phyloP scores from a whole-genome alignment of 164 flowering plant genomes.

The Taxillus chinensis region DNA sequence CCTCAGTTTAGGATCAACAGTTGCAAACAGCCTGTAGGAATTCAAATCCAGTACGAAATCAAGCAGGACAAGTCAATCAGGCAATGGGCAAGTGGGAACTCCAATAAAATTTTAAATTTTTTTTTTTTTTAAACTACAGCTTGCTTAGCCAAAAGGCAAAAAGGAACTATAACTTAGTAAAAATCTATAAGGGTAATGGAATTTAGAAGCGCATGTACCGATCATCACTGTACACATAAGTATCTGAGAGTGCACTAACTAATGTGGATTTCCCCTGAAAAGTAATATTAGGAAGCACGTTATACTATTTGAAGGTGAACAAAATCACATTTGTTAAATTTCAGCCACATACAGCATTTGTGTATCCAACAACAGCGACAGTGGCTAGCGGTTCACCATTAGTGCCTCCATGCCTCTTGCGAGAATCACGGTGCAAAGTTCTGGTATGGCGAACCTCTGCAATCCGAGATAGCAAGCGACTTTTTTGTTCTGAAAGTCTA shows the following conservation, averaged over 20 bases:
- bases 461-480: constrained; percentile 50
- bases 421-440: constrained; percentile 84
- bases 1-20: constrained; percentile 80
- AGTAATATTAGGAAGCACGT: background rate
- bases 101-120: too few relatives aligned
- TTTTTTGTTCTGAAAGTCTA: constrained; percentile 70
- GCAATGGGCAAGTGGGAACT: too few relatives aligned
- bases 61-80: too few relatives aligned
- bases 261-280: constrained; percentile 89
- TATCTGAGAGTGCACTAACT: constrained; percentile 67
- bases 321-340: background rate
- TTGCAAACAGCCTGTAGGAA: constrained; percentile 81
- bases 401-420: constrained; percentile 65
- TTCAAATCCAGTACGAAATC: background rate
- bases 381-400: constrained; percentile 61
- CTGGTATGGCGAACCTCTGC: constrained; percentile 89
- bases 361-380: constrained; percentile 94
- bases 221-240: constrained; percentile 67
- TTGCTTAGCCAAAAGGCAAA: too few relatives aligned
- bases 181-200: background rate
- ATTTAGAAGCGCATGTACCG: constrained; percentile 31
- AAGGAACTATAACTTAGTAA: background rate
- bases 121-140: too few relatives aligned
- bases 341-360: constrained; percentile 81
- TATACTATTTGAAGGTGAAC: background rate